phyloP scores from a whole-genome alignment of 2,329 filamentous ascomycete genomes.

The Pseudocercospora fijiensis region DNA sequence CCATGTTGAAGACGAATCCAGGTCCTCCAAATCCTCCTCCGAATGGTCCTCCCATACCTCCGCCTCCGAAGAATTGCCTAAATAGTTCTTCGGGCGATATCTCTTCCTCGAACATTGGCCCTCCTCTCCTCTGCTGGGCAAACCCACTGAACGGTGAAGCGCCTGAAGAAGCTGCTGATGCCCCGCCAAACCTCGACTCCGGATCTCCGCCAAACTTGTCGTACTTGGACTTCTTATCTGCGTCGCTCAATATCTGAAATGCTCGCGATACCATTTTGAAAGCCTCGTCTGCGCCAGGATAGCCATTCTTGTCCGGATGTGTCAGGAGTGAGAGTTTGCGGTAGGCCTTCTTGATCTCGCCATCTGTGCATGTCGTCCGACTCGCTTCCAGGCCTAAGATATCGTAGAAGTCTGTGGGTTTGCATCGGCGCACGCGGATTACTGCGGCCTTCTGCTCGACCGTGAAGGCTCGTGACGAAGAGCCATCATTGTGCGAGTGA shows the following conservation, averaged over 20 bases:
- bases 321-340: conserved; percentile 90
- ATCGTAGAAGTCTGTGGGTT: conserved; percentile 88
- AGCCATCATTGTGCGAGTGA: conserved; percentile 73
- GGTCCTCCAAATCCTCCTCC: conserved; percentile 58
- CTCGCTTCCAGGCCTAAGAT: conserved; percentile 74
- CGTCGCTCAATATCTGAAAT: conserved; percentile 88
- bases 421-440: conserved; percentile 80
- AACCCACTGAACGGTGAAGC: conserved; percentile 66
- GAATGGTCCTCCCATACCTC: conserved; percentile 42
- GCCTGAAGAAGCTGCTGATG: conserved; percentile 52
- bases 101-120: conserved; percentile 78
- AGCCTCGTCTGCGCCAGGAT: conserved; percentile 91
- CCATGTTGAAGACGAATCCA: conserved; percentile 93
- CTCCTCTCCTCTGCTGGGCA: conserved; percentile 47
- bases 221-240: conserved; percentile 86
- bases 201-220: conserved; percentile 91
- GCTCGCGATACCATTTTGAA: conserved; percentile 97
- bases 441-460: conserved; percentile 89
- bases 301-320: conserved; percentile 98
- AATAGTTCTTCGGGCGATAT: conserved; percentile 97
- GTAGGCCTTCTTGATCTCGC: conserved; percentile 96
- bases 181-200: conserved; percentile 74
- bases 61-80: conserved; percentile 88
- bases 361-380: conserved; percentile 66
- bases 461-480: conserved; percentile 75